These are phyloP conservation scores for Polytrichum formosum DNA, from an alignment of 225 moss, liverwort and hornwort genomes.

Conservation along the genomic window DNA sequence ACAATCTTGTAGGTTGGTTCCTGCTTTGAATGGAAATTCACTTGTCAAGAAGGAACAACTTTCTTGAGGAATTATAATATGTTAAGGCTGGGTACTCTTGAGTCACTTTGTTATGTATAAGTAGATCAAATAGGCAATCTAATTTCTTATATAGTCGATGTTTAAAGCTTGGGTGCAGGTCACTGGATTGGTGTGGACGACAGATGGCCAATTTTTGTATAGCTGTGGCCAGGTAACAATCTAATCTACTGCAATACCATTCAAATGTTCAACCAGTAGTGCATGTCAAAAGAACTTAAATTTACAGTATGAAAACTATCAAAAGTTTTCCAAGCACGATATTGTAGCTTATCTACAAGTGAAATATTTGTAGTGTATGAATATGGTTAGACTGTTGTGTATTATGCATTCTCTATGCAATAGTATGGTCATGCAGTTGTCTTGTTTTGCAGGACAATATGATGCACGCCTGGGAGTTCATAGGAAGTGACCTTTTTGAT, in stretches of 20 bases:
- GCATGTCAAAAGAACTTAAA: too few species aligned
- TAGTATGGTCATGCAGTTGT: conserved; percentile 3
- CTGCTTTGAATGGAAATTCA: too few species aligned
- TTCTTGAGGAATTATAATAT: too few species aligned
- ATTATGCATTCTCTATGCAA: conserved; percentile 2
- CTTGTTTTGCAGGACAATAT: conserved; percentile 51
- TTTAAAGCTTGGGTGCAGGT: conserved; percentile 48
- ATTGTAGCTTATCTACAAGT: too few species aligned
- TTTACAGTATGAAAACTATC: too few species aligned
- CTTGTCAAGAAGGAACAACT: too few species aligned
- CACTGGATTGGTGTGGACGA: conserved; percentile 81
- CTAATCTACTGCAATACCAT: background rate
- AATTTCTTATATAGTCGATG: too few species aligned
- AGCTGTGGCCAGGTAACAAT: conserved; percentile 85
- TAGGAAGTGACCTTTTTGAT: conserved; percentile 39
- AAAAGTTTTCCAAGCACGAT: too few species aligned
- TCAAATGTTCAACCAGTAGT: background rate
- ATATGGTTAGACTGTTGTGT: conserved; percentile 4
- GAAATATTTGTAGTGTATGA: background rate
- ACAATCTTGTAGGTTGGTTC: too few species aligned
- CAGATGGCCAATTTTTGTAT: conserved; percentile 74
- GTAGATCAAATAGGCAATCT: too few species aligned
- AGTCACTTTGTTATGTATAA: too few species aligned
- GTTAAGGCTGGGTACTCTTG: too few species aligned
- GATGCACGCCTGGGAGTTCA: conserved; percentile 76